Evolutionary conservation across 108 stramenopile genomes (phyloP).

Genomic region (Discostella stelligeroides): DNA sequence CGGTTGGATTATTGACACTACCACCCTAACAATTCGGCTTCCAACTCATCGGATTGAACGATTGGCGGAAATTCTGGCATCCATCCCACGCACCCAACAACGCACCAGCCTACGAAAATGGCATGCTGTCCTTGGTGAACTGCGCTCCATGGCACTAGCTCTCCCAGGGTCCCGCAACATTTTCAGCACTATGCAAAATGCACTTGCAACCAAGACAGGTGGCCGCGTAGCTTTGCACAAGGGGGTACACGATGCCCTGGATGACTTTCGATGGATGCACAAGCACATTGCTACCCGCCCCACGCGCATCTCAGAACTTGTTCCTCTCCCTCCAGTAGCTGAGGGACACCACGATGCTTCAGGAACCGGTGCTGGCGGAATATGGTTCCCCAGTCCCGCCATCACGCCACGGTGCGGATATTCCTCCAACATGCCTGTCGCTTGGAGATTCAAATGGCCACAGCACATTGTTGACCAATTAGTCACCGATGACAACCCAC

Average conservation of each 20-base stretch:
- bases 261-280: slow-evolving; percentile 43
- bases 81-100: slow-evolving; percentile 2
- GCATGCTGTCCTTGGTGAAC: slow-evolving; percentile 7
- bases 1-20: slow-evolving; percentile 32
- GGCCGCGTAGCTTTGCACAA: slow-evolving; percentile 6
- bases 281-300: slow-evolving; percentile 15
- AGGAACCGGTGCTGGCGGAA: slow-evolving; percentile 37
- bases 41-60: slow-evolving; percentile 24
- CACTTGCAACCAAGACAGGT: neutral
- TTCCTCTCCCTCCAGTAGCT: slow-evolving; percentile 35
- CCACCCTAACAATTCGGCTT: slow-evolving; percentile 5
- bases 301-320: slow-evolving; percentile 45
- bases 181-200: slow-evolving; percentile 26
- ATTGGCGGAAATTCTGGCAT: slow-evolving; percentile 9
- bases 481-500: slow-evolving; percentile 26
- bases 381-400: slow-evolving; percentile 39
- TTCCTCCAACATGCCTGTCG: slow-evolving; percentile 14
- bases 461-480: neutral
- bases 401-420: neutral
- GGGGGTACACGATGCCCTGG: slow-evolving; percentile 33
- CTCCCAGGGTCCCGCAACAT: slow-evolving; percentile 20
- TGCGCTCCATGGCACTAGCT: slow-evolving; percentile 21
- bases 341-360: slow-evolving; percentile 52
- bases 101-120: neutral
- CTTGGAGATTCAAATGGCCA: slow-evolving; percentile 46